Evolutionary conservation across 2,329 filamentous ascomycete genomes (phyloP).

Genomic region (Dendrostoma leiphaemia): DNA sequence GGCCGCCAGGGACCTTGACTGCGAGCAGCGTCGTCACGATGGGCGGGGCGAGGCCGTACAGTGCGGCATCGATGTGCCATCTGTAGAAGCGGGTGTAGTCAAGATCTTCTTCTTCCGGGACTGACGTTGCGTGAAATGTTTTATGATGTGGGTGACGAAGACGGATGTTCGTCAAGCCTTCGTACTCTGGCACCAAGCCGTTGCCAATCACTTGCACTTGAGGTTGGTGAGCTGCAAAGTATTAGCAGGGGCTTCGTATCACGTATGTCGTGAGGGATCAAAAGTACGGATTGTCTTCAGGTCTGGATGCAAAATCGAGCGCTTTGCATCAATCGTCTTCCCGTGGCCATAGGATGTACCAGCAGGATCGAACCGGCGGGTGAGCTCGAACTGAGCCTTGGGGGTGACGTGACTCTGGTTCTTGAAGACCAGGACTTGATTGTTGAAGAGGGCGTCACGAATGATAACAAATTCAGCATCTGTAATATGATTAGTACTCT

Average conservation of each 20-base stretch:
- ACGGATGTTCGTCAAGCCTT: slow-evolving; percentile 66
- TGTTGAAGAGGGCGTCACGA: slow-evolving; percentile 62
- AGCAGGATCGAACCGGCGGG: slow-evolving; percentile 68
- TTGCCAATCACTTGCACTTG: slow-evolving; percentile 81
- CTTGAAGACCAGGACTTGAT: slow-evolving; percentile 72
- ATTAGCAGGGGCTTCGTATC: background rate
- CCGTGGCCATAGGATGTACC: slow-evolving; percentile 70
- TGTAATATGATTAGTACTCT: slow-evolving; percentile 25
- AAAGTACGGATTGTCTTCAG: slow-evolving; percentile 71
- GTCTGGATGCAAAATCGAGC: slow-evolving; percentile 71
- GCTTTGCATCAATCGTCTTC: slow-evolving; percentile 65
- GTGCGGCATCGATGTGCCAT: slow-evolving; percentile 78
- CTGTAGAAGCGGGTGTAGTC: slow-evolving; percentile 62
- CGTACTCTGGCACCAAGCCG: slow-evolving; percentile 66
- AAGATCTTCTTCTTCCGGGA: slow-evolving; percentile 51
- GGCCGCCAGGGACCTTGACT: slow-evolving; percentile 67
- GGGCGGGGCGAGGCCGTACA: slow-evolving; percentile 74
- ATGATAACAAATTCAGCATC: slow-evolving; percentile 65
- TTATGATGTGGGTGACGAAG: slow-evolving; percentile 75
- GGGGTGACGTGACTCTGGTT: slow-evolving; percentile 62
- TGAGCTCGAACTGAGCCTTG: slow-evolving; percentile 71
- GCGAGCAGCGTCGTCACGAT: slow-evolving; percentile 71
- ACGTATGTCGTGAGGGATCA: no score
- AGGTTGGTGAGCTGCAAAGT: slow-evolving; percentile 58
- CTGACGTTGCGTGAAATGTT: slow-evolving; percentile 67